These are phyloP conservation scores for Skeletonema menzelii DNA, from an alignment of 108 stramenopile species.

Conservation along the genomic window DNA sequence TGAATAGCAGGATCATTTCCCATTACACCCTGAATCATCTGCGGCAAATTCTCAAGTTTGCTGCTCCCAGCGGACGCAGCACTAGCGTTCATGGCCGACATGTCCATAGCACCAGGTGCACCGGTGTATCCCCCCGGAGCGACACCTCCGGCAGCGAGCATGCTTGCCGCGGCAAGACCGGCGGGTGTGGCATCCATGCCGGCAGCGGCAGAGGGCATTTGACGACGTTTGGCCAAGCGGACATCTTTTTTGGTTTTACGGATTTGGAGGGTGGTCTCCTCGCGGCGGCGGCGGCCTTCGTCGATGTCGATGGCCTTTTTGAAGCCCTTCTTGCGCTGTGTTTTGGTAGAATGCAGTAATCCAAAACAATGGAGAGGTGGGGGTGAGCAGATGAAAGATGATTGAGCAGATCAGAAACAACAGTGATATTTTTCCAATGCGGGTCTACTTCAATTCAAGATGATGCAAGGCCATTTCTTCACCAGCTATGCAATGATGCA, in stretches of 20 bases:
- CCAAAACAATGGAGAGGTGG: background rate
- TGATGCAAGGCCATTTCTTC: too few relatives aligned
- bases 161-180: slow-evolving; percentile 72
- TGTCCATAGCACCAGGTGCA: slow-evolving; percentile 4
- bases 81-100: slow-evolving; percentile 13
- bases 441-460: background rate
- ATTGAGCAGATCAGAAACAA: background rate
- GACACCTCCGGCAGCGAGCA: slow-evolving; percentile 68
- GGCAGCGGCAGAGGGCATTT: slow-evolving; percentile 51
- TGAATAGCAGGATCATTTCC: slow-evolving; percentile 84
- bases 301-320: slow-evolving; percentile 94
- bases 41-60: slow-evolving; percentile 85
- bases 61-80: slow-evolving; percentile 24
- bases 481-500: background rate
- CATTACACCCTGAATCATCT: slow-evolving; percentile 90
- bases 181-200: slow-evolving; percentile 59
- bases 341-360: background rate
- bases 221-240: slow-evolving; percentile 92
- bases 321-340: slow-evolving; percentile 86
- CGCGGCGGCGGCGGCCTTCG: slow-evolving; percentile 91
- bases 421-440: background rate
- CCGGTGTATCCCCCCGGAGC: slow-evolving; percentile 35
- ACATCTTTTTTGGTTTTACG: slow-evolving; percentile 98
- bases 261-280: slow-evolving; percentile 97
- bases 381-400: background rate